Conservation (phyloP, 2,329 filamentous ascomycete genomes). For the Colletotrichum sp. region DNA sequence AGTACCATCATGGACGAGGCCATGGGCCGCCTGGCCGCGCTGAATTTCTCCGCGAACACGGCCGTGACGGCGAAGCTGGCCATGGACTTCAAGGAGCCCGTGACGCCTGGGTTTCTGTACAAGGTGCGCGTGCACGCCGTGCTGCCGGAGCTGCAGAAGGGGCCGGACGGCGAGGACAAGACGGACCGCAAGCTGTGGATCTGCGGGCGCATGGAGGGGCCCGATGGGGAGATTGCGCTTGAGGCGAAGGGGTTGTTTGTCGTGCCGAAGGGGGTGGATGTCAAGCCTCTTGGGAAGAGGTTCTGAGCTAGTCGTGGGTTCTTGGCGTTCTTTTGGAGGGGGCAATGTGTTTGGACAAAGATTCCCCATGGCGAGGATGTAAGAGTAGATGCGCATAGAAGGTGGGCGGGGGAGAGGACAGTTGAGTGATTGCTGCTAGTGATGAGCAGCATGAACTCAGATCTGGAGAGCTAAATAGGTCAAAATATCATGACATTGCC, state of each 20-base stretch:
- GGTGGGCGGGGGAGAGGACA: no score
- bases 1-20: conserved; percentile 42
- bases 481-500: not conserved
- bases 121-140: conserved; percentile 5
- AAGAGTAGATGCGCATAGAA: not conserved
- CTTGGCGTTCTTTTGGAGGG: not conserved
- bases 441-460: not conserved
- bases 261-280: conserved; percentile 13
- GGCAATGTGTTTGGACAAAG: not conserved
- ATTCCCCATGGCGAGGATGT: not conserved
- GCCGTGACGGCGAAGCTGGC: conserved; percentile 16
- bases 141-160: conserved; percentile 5
- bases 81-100: conserved; percentile 12
- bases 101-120: not conserved
- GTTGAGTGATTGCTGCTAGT: not conserved
- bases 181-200: conserved; percentile 19
- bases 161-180: conserved; percentile 11
- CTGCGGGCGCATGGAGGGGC: conserved; percentile 8
- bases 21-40: conserved; percentile 30
- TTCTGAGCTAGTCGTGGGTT: not conserved
- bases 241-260: conserved; percentile 21
- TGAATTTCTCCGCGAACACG: conserved; percentile 4
- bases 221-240: not conserved
- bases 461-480: not conserved
- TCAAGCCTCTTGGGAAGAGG: conserved; percentile 4